Evolutionary conservation across 257 asterid species (phyloP), one percentile per base, ranked within the genome.

Genomic region (Rauvolfia tetraphylla): DNA sequence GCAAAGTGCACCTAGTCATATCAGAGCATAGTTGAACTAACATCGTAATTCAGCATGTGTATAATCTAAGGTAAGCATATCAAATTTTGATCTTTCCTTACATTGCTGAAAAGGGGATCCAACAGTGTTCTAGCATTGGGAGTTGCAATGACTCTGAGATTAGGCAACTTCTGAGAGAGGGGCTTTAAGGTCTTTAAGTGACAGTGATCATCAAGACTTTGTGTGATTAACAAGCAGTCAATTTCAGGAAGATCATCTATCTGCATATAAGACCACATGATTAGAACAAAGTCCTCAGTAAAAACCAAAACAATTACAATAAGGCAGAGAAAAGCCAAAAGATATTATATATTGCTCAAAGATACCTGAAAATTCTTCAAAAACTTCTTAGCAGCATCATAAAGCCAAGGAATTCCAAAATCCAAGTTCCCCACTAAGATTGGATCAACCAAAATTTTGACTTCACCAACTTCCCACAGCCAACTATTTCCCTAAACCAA

Each of bases 171-270:
- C 68, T 84, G 84, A 23, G 98, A 92, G 56, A 92, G 96, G 63
- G 98, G 98, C 87, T 80, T 87, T 41, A 95, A 78, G 38, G 99
- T 95, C 77, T 85, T 92, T 82, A 95, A 80, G 86, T 95, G 99
- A 80, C 98, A 95, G 80, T 95, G 98, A 77, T 95, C 99, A 49
- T 95, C 99, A 67, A 95, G 97, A 85, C 98, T 91, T 90, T 92
- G 99, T 34, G 98, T 95, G 29, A 95, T 95, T n/a, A 95, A 81
- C 75, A 95, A 78, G 86, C 91, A 90, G 78, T 95, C 80, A 20
- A 95, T 83, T 80, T 87, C 87, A 75, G 98, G 94, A 85, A 91
- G 93, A 85, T 92, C 93, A 75, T 90, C 92, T 72, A 95, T 90
- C 98, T 95, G 93, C 90, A 83, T 78, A 51, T 76, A 83, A 72